Evolutionary conservation across 495 filamentous ascomycete genomes (phyloP), one percentile per base, ranked within the genome.

Genomic region (Aspergillus incahuasiensis): DNA sequence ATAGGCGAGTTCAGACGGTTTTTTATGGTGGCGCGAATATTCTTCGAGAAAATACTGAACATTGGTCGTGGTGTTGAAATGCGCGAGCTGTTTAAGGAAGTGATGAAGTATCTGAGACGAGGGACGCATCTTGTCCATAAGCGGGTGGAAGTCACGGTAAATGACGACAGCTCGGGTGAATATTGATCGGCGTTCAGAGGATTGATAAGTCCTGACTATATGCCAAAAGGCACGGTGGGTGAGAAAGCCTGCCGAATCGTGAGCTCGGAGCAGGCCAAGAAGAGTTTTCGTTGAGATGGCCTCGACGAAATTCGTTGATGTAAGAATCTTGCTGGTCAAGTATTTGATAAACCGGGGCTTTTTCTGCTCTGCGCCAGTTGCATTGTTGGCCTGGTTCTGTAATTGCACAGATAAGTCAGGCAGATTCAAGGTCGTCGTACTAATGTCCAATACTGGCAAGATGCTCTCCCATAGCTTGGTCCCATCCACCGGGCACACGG

Each of bases 11-110:
- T 56, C 47, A 18, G 59, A 55, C 18, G 67, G 69, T 48, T 67
- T 67, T 22, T 12, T 49, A 54, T 66, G 46, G 11, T 75, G 73
- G 9, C 58, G 59, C 20, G 63, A 51, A 51, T 74, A 75, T 52
- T 86, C 77, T 6, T 77, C 66, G 60, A 89, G 82, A n/a, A 89
- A 68, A 38, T 75, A 73, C 25, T 75, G 63, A 20, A 75, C 49
- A 1, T 64, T 66, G 32, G 59, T 52, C 4, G 65, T 64, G 9
- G 72, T 74, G 7, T 62, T 52, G 35, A 72, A 65, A 1, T 44
- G 53, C 11, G 48, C 50, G 13, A 74, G 51, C 6, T 57, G 40
- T 42, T 52, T 42, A 21, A 75, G 15, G 6, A 76, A 57, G 15
- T 20, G 19, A 25, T n/a, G 24, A 24, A 73, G 48, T 24, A 72